Evolutionary conservation across 2,329 filamentous ascomycete genomes (phyloP).

Genomic region (Trichophyton equinum): DNA sequence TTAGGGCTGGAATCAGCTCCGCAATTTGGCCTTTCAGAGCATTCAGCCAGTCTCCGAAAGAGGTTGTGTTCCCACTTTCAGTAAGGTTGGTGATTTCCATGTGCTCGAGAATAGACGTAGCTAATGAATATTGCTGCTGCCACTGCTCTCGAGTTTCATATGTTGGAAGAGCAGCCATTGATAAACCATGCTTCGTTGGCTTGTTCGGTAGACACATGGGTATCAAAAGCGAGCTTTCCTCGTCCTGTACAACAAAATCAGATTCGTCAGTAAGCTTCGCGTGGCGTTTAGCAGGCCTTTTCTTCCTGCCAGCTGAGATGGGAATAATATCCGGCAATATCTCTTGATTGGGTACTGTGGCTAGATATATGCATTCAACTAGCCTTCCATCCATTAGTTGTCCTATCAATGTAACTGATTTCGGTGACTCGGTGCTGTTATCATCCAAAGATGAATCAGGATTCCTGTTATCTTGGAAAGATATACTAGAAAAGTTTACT

Average conservation of each 20-base stretch:
- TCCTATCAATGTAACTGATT: conserved; percentile 5
- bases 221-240: conserved; percentile 17
- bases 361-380: background rate
- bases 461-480: background rate
- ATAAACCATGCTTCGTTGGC: background rate
- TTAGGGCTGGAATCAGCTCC: background rate
- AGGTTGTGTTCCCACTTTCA: background rate
- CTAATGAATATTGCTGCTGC: background rate
- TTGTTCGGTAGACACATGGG: background rate
- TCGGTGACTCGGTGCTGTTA: background rate
- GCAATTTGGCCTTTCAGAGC: background rate
- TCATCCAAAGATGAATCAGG: background rate
- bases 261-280: conserved; percentile 10
- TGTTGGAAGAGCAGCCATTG: background rate
- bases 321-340: background rate
- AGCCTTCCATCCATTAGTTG: background rate
- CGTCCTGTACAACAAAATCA: conserved; percentile 30
- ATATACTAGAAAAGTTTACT: background rate
- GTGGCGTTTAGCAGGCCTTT: background rate
- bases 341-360: background rate
- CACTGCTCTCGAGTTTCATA: background rate
- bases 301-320: conserved; percentile 3
- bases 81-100: background rate
- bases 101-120: background rate
- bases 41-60: background rate